These are phyloP conservation scores for Cordyceps militaris DNA, from an alignment of 2,329 filamentous ascomycete genomes.

Conservation along the genomic window DNA sequence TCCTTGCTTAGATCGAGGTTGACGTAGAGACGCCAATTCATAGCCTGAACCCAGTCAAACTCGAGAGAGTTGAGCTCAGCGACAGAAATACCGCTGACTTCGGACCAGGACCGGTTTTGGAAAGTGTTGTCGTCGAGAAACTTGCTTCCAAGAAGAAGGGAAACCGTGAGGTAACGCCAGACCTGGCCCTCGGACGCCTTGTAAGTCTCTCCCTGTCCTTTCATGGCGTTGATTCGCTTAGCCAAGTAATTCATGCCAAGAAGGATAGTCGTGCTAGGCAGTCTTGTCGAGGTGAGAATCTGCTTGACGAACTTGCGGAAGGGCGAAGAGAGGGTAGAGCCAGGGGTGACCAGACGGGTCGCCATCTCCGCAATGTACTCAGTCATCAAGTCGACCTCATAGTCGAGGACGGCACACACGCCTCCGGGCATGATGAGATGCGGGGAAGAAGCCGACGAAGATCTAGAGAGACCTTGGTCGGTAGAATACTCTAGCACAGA, in stretches of 20 bases:
- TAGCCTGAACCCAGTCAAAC: conserved; percentile 77
- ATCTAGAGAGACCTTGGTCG: conserved; percentile 34
- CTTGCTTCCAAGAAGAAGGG: conserved; percentile 83
- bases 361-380: conserved; percentile 92
- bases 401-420: conserved; percentile 89
- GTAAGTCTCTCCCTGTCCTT: conserved; percentile 42
- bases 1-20: conserved; percentile 72
- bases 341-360: conserved; percentile 48
- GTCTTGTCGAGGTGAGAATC: conserved; percentile 80
- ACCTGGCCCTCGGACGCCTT: conserved; percentile 62
- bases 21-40: conserved; percentile 79
- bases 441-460: conserved; percentile 31
- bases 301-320: conserved; percentile 91
- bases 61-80: conserved; percentile 79
- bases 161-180: conserved; percentile 81
- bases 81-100: conserved; percentile 85
- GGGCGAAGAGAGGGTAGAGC: conserved; percentile 52
- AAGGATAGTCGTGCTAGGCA: conserved; percentile 86
- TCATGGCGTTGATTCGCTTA: conserved; percentile 71
- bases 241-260: conserved; percentile 86
- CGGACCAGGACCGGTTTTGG: conserved; percentile 93
- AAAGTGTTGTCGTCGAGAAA: conserved; percentile 97
- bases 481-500: conserved; percentile 15
- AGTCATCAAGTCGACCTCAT: conserved; percentile 93
- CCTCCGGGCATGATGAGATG: conserved; percentile 62